Evolutionary conservation across 305 asterid genomes (phyloP), one percentile per base, ranked within the genome.

Genomic region (Petunia hybrid): DNA sequence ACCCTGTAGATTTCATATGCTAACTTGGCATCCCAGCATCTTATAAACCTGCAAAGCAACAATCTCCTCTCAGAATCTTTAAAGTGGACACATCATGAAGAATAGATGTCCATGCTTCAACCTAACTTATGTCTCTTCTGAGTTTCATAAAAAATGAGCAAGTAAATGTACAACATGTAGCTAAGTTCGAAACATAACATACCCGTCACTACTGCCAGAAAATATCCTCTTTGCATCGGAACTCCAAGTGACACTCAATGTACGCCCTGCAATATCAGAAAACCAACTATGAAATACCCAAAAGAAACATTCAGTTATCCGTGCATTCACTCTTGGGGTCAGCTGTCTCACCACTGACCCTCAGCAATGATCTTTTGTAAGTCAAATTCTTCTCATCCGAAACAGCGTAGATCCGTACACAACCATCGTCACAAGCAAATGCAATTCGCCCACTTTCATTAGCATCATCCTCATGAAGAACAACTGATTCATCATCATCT

Each of bases 121-220:
- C 22, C 2, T 6, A 46, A 13, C 3, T 42, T 46, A 48, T 71
- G 13, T 36, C 14, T 73, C 78, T 48, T 14, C 51, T 73, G 63
- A 51, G 36, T 51, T 36, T 73, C 64, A 73, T 73, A 62, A 73
- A 8, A 71, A 31, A 71, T 36, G 8, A 51, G 13, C 16, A 73
- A 73, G 64, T 51, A 36, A 51, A 51, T 73, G 64, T 51, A 69
- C 40, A 73, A 14, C 64, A 53, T 63, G 36, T 13, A 13, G 46
- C n/a, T 7, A 13, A 53, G 10, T 79, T 64, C 66, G 61, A 75
- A 83, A 59, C 42, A 67, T 38, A n/a, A 61, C 93, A 82, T 91
- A 95, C 99, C 98, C 98, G 1, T 95, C 97, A 80, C 98, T 95
- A 81, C 94, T 95, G 82, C 99, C 99, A 36, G 99, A 92, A 87